Base-by-base conservation (phyloP, 768 basidiomycete genomes). In the Lactifluus rugatus region DNA sequence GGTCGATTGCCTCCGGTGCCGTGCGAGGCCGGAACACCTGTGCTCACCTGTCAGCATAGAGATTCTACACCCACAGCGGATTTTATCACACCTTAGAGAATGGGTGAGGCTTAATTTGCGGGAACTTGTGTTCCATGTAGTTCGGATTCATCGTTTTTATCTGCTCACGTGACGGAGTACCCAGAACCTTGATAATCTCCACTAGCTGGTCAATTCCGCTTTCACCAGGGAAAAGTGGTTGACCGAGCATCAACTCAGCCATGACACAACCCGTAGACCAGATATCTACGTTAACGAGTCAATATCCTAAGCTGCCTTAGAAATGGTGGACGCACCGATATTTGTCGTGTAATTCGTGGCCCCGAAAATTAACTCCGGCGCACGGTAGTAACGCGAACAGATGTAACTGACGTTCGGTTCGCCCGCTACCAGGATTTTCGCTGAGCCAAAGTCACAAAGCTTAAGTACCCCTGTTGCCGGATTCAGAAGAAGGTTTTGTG, bases 141-240 rank as follows among this genome's bases (percentile, higher is more conserved):
- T 99, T 99, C 55, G 96, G 96, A 74, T 99, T 99, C 96, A 99
- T 99, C 65, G 96, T 98, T 85, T 99, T 98, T 82, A 99, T 99
- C 73, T 99, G 96, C 70, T 98, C 96, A 65, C 95, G 79, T 58
- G 96, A 94, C 2, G 96, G 96, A 21, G 96, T 99, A 16, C 96
- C 96, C 54, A 99, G 83, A 45, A 99, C 93, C 73, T 99, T 99
- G 85, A 99, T 99, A 66, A 99, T 99, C 75, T 99, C 96, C 57
- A 99, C 96, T 67, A 99, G 72, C 75, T 99, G 96, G 74, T 99
- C 96, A 68, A 99, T 99, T 23, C 95, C 94, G 69, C 89, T 91
- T 76, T 99, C 96, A 60, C 96, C 96, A 3, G 96, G 96, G 83
- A 99, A 99, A 55, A 99, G 79, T 28, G 96, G 96, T 70, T 98